Percentiles rank a stretch among this genome's conserved stretches.
These are phyloP conservation scores for Phoma sp. DNA, from an alignment of 2,329 filamentous ascomycete species.

Conservation along the genomic window DNA sequence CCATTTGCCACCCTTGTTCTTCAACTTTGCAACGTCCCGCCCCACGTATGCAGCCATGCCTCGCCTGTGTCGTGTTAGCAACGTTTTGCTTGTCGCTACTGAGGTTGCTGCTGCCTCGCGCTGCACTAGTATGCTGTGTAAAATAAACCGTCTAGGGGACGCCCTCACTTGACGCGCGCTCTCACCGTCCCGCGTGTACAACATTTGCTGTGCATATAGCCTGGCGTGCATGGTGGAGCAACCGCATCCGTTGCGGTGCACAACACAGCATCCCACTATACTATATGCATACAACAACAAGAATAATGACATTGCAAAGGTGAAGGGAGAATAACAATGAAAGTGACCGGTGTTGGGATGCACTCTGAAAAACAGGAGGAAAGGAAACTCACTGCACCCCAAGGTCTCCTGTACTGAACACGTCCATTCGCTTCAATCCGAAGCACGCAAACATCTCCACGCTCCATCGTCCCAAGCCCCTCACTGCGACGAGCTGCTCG, in stretches of 20 bases:
- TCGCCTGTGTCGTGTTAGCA: constrained; percentile 53
- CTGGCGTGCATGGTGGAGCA: background rate
- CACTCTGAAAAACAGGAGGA: background rate
- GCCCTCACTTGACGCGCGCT: constrained; percentile 14
- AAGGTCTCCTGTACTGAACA: constrained; percentile 89
- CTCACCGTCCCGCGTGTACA: background rate
- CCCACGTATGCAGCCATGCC: constrained; percentile 91
- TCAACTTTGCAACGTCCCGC: constrained; percentile 81
- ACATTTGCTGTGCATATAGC: constrained; percentile 1
- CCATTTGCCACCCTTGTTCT: constrained; percentile 83
- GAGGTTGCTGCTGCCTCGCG: background rate
- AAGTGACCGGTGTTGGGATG: background rate
- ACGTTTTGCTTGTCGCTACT: constrained; percentile 7
- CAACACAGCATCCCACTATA: background rate
- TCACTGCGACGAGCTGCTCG: constrained; percentile 79
- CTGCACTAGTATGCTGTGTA: background rate
- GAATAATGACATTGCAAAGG: background rate
- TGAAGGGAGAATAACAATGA: background rate
- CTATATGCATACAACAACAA: background rate
- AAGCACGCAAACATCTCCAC: constrained; percentile 95
- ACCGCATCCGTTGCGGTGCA: background rate
- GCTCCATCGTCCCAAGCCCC: constrained; percentile 87
- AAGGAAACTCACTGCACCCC: constrained; percentile 74
- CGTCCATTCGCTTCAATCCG: constrained; percentile 90
- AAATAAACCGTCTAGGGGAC: background rate